Evolutionary conservation across 257 asterid species (phyloP).

Genomic region (Solanum microdontum): DNA sequence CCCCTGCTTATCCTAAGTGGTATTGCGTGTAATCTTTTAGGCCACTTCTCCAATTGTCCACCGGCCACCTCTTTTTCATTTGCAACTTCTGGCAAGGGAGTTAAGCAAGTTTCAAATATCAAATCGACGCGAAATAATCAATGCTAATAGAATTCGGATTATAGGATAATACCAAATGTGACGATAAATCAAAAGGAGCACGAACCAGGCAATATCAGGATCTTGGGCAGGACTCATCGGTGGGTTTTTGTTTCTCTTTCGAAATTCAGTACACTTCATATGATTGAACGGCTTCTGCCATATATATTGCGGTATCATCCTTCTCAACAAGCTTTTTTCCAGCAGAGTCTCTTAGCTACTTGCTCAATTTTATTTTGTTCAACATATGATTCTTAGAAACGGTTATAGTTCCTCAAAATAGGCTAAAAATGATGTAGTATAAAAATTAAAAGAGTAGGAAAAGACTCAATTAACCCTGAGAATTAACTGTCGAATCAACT

Average conservation of each 20-base stretch:
- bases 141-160: background rate
- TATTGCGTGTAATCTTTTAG: slow-evolving; percentile 29
- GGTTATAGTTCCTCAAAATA: too few species aligned
- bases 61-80: slow-evolving; percentile 43
- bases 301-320: slow-evolving; percentile 62
- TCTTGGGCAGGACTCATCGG: slow-evolving; percentile 36
- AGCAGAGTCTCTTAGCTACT: slow-evolving; percentile 55
- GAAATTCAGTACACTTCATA: slow-evolving; percentile 19
- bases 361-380: slow-evolving; percentile 71
- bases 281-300: slow-evolving; percentile 76
- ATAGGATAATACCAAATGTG: background rate
- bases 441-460: too few species aligned
- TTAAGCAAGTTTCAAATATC: slow-evolving; percentile 39
- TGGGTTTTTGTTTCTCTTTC: slow-evolving; percentile 16
- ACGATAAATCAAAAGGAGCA: background rate
- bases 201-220: slow-evolving; percentile 69
- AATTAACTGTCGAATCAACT: too few species aligned
- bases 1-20: slow-evolving; percentile 70
- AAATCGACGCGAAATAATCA: background rate
- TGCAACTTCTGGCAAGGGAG: slow-evolving; percentile 59
- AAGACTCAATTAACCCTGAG: too few species aligned
- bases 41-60: slow-evolving; percentile 58
- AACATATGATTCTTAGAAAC: slow-evolving; percentile 9
- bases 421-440: too few species aligned
- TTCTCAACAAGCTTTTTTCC: slow-evolving; percentile 76